These are phyloP conservation scores for Candida orba DNA, from an alignment of 805 yeast genomes.

Conservation along the genomic window DNA sequence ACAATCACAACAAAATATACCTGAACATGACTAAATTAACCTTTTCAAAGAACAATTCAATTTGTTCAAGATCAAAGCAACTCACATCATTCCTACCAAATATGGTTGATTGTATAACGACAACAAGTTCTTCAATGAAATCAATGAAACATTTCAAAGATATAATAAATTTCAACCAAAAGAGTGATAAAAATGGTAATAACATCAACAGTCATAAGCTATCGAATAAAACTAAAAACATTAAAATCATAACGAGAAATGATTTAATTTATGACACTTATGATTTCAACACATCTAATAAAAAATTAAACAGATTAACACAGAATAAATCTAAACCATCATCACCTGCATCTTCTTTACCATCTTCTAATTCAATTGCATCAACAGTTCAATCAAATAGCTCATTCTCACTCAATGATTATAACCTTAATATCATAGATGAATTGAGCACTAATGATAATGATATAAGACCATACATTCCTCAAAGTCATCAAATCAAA, in stretches of 20 bases:
- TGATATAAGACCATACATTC: constrained; percentile 3
- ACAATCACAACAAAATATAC: no score
- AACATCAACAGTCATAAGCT: not conserved
- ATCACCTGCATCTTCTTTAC: not conserved
- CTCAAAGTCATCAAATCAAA: constrained; percentile 2
- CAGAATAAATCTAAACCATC: not conserved
- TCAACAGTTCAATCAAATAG: no score
- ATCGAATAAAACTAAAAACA: constrained; percentile 14
- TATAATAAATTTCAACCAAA: not conserved
- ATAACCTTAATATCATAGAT: no score
- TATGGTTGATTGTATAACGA: no score
- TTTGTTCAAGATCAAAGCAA: no score
- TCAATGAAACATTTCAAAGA: not conserved
- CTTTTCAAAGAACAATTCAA: no score
- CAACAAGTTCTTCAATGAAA: no score
- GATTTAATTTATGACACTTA: constrained; percentile 18
- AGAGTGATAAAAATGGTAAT: not conserved
- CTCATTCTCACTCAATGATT: no score
- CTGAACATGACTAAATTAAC: no score
- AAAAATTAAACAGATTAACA: not conserved
- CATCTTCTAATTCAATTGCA: no score
- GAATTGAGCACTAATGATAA: not conserved
- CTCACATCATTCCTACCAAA: no score
- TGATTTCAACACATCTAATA: not conserved
- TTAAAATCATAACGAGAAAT: constrained; percentile 21